Evolutionary conservation across 352 stramenopile species (phyloP).

Genomic region (Phytophthora pini): DNA sequence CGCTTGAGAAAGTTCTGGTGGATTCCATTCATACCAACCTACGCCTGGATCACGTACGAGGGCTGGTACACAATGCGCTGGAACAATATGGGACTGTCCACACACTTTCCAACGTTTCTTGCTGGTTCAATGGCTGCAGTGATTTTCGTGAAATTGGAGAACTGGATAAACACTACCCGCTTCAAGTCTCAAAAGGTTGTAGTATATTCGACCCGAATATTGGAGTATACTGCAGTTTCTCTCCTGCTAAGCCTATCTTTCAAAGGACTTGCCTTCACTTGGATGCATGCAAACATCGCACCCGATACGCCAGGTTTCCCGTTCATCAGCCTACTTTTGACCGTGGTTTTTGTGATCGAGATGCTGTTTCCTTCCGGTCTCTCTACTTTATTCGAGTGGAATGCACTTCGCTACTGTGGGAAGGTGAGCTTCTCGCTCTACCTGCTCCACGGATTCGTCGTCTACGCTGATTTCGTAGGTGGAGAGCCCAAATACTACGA

Average conservation of each 20-base stretch:
- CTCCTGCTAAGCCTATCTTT: constrained; percentile 38
- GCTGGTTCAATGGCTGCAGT: constrained; percentile 34
- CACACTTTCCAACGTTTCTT: constrained; percentile 38
- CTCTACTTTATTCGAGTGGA: constrained; percentile 22
- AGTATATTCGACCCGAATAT: constrained; percentile 8
- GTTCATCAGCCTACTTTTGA: constrained; percentile 36
- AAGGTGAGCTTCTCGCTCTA: constrained; percentile 60
- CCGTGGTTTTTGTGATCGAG: constrained; percentile 42
- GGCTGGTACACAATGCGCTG: constrained; percentile 25
- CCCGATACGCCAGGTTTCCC: constrained; percentile 18
- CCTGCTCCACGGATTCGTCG: constrained; percentile 45
- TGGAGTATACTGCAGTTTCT: constrained; percentile 21
- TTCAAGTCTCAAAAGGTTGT: constrained; percentile 17
- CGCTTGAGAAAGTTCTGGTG: constrained; percentile 28
- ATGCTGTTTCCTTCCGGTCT: constrained; percentile 36
- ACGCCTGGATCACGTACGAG: constrained; percentile 29
- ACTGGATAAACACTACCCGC: constrained; percentile 8
- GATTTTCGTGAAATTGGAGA: constrained; percentile 33
- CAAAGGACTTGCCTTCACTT: constrained; percentile 35
- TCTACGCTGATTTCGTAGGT: constrained; percentile 19
- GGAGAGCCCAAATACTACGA: constrained; percentile 25
- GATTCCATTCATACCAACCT: constrained; percentile 29
- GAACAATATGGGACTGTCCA: constrained; percentile 25
- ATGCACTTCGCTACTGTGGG: constrained; percentile 34
- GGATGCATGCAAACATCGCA: constrained; percentile 20